Base-by-base conservation (phyloP, 768 basidiomycete genomes). In the Asterophora parasitica region DNA sequence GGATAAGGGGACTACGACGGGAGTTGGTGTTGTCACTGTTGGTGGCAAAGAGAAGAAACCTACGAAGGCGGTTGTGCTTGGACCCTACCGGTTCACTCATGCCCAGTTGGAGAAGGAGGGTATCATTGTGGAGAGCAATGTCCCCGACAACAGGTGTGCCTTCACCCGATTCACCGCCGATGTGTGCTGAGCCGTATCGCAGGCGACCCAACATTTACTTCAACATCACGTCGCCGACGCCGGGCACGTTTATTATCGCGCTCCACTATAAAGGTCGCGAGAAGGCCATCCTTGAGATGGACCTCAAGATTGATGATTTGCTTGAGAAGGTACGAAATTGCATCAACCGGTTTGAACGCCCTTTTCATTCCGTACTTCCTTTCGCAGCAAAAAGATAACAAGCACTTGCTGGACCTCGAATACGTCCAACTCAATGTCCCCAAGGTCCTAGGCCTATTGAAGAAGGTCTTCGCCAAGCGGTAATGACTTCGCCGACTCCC, bases 251-350 rank as follows among this genome's bases (percentile, higher is more conserved):
- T 68, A 94, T 99, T 65, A 99, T 99, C 55, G 96, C 95, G 3
- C 74, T 99, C 44, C 95, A 98, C 67, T 99, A 98, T 73, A 97
- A 96, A 68, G 96, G 96, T 34, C 82, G 96, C 15, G 96, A 99
- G 62, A 97, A 97, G 72, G 95, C 96, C 13, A 98, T 99, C 58
- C 79, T 98, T 31, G 96, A 99, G 77, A 98, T 98, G 96, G 93
- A 96, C 70, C 79, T 98, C 45, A 97, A 97, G 73, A 96, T 98
- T 58, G 95, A 99, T 66, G 95, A 99, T 69, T 68, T 98, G 53
- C 69, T 97, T 62, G 95, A 98, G 68, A 97, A 97, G 86, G 93
- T 92, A 54, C 23, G 79, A 55, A 4, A 12, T 33, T 35, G 16
- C 34, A 4, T 31, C 23, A 31, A 43, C 49, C 7, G 15, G 55